Evolutionary conservation across 352 stramenopile genomes (phyloP), one percentile per base, ranked within the genome.

Genomic region (Phytophthora pinifolia): DNA sequence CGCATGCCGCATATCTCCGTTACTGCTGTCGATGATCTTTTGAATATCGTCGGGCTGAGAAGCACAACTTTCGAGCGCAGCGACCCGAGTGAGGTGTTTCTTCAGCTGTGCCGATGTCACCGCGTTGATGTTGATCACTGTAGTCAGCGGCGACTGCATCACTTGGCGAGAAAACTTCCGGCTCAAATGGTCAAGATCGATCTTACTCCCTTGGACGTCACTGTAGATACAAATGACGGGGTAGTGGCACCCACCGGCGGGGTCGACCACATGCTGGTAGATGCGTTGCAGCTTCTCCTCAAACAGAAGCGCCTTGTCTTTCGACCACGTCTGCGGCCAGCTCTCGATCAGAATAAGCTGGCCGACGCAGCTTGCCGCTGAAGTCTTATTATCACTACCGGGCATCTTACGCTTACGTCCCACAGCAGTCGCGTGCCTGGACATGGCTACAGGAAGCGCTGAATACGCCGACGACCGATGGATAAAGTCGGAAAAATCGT

Each of bases 401-500:
- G 29, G 6, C 43, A 22, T n/a, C 39, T 34, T 54, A 6, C 66
- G 54, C 29, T 65, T 74, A 2, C 52, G 41, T 60, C 56, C 42
- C 52, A 48, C 33, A 32, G 32, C 46, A 35, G 46, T 14, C 9
- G 31, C 9, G 22, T n/a, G 33, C 29, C 67, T 65, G 14, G 67
- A 67, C 15, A 46, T 70, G 31, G 54, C 41, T 46, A 86, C 41
- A 13, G 65, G 59, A 29, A 94, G 74, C 12, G 76, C 67, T n/a
- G 78, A 62, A 43, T 94, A 94, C 18, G 67, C 80, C 25, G 81
- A 69, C 0, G 79, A 89, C 18, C 78, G 75, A 45, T 82, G 63
- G 47, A 94, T 78, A 46, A 94, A 94, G 33, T 90, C 77, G 22
- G 70, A 72, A 55, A 94, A 92, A 62, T 94, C 80, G 34, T 91